A percentile compares a stretch with the other conserved stretches of the same genome.
These are phyloP conservation scores for Papiliotrema fonsecae DNA, from an alignment of 1,284 basidiomycete genomes.

Conservation along the genomic window DNA sequence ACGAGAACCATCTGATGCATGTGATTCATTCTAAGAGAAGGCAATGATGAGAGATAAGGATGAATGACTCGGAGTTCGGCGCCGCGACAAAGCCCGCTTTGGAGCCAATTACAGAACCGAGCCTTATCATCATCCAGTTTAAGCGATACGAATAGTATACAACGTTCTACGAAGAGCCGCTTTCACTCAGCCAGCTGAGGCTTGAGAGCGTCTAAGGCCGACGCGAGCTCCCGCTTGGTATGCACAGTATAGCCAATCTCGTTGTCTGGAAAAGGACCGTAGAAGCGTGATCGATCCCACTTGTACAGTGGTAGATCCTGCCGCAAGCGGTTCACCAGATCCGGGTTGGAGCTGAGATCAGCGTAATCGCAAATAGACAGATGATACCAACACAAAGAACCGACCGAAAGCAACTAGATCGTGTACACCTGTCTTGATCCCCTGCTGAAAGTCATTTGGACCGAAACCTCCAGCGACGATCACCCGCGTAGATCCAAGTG, in stretches of 20 bases:
- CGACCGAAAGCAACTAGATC: conserved; percentile 34
- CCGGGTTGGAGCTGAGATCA: conserved; percentile 16
- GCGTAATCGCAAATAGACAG: no score
- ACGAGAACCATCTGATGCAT: neutral
- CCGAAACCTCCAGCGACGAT: conserved; percentile 29
- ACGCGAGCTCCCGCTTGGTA: conserved; percentile 12
- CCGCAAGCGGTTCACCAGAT: conserved; percentile 25
- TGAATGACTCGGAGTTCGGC: neutral
- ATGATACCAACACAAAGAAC: conserved; percentile 27
- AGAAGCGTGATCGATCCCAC: conserved; percentile 16
- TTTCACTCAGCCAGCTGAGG: conserved; percentile 16
- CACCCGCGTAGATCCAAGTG: conserved; percentile 18
- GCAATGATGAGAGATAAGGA: neutral
- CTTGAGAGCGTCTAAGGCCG: conserved; percentile 11
- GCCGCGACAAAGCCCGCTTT: neutral
- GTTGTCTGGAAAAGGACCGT: conserved; percentile 36
- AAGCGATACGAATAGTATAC: neutral
- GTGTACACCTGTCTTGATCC: conserved; percentile 11
- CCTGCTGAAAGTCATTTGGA: conserved; percentile 19
- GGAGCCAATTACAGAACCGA: neutral
- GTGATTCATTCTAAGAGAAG: neutral
- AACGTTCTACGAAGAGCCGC: no score
- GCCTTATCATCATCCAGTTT: neutral
- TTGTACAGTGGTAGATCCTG: conserved; percentile 22
- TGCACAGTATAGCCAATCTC: conserved; percentile 35